phyloP scores from a whole-genome alignment of 2,329 filamentous ascomycete species.

The Aureobasidium sp. region DNA sequence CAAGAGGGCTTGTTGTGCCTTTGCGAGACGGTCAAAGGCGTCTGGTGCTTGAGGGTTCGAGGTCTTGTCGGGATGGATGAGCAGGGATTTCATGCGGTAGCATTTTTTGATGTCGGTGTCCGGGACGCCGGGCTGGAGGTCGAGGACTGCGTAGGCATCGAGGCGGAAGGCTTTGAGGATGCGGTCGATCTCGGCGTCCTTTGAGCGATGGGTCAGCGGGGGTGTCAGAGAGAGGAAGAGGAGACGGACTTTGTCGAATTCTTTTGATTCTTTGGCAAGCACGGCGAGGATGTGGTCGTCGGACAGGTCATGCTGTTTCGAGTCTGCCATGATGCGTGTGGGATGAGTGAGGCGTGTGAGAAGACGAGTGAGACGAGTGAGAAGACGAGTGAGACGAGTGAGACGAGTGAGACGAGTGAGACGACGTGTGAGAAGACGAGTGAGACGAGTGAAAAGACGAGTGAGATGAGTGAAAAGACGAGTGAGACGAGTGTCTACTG shows the following conservation, averaged over 20 bases:
- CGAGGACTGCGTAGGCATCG: slow-evolving; percentile 84
- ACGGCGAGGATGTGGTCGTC: slow-evolving; percentile 72
- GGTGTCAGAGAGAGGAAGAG: background rate
- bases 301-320: slow-evolving; percentile 25
- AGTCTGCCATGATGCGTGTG: slow-evolving; percentile 44
- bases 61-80: slow-evolving; percentile 98
- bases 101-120: slow-evolving; percentile 92
- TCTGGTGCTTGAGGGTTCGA: slow-evolving; percentile 84
- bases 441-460: background rate
- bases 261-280: slow-evolving; percentile 77
- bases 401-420: background rate
- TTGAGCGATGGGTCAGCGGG: slow-evolving; percentile 1
- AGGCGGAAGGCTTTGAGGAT: slow-evolving; percentile 85
- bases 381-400: background rate
- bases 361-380: background rate
- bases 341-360: too few relatives aligned
- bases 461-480: too few relatives aligned
- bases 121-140: slow-evolving; percentile 88
- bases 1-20: slow-evolving; percentile 83
- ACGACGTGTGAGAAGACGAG: too few relatives aligned
- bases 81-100: slow-evolving; percentile 96
- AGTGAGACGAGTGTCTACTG: too few relatives aligned
- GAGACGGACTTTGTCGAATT: slow-evolving; percentile 69
- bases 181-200: slow-evolving; percentile 93
- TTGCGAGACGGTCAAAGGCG: slow-evolving; percentile 93